phyloP scores from a whole-genome alignment of 306 rosid genomes.

The Rosa lucieae region DNA sequence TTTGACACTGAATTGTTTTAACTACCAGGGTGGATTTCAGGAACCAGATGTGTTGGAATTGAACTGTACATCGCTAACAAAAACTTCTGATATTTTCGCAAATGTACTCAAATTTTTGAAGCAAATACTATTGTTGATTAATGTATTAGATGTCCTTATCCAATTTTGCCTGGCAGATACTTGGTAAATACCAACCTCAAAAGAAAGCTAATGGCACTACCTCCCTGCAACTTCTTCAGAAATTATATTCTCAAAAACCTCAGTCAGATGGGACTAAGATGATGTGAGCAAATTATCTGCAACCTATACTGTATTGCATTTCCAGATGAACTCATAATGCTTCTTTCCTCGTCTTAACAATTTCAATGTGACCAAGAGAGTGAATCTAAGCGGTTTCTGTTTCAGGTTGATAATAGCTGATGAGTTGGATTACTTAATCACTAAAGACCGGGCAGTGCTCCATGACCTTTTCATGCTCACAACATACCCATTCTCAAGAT shows the following conservation, averaged over 20 bases:
- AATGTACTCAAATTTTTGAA: slow-evolving; percentile 48
- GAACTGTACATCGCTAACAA: slow-evolving; percentile 67
- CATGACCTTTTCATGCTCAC: slow-evolving; percentile 97
- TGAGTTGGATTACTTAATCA: slow-evolving; percentile 88
- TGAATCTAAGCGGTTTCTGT: slow-evolving; percentile 1
- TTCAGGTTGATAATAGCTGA: slow-evolving; percentile 80
- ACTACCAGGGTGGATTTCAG: slow-evolving; percentile 48
- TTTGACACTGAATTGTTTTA: slow-evolving; percentile 9
- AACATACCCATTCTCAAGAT: slow-evolving; percentile 81
- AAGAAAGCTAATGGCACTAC: slow-evolving; percentile 47
- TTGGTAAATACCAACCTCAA: slow-evolving; percentile 36
- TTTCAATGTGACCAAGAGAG: neutral
- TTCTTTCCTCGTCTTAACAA: slow-evolving; percentile 8
- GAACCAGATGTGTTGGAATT: slow-evolving; percentile 63
- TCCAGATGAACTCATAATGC: neutral
- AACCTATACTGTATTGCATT: neutral
- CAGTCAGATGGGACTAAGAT: slow-evolving; percentile 44
- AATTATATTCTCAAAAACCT: slow-evolving; percentile 62
- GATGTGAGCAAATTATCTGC: slow-evolving; percentile 50
- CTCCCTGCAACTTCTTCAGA: slow-evolving; percentile 76
- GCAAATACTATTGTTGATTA: slow-evolving; percentile 7
- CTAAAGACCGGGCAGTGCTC: slow-evolving; percentile 81
- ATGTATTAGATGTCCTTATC: slow-evolving; percentile 19
- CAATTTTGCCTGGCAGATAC: slow-evolving; percentile 49
- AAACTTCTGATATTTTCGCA: slow-evolving; percentile 69